Conservation (phyloP, 495 filamentous ascomycete species). For the Delitschia confertaspora region DNA sequence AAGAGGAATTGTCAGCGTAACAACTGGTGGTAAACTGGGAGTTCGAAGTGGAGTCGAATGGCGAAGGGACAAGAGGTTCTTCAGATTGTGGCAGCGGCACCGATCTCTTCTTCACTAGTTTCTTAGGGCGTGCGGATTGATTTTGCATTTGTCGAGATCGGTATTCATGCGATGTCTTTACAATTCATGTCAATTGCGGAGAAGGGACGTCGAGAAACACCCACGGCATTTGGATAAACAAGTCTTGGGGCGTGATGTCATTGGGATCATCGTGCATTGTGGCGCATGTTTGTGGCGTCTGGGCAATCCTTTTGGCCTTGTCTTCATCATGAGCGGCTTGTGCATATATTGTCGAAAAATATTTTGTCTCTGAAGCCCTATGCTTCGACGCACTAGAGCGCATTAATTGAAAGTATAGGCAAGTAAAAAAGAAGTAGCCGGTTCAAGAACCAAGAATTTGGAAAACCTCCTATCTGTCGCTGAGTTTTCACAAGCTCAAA, state of each 20-base stretch:
- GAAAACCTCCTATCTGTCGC: too few species aligned
- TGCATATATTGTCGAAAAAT: too few species aligned
- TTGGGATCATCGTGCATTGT: background rate
- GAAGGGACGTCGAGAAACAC: background rate
- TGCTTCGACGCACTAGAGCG: too few species aligned
- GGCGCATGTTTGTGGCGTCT: slow-evolving; percentile 3
- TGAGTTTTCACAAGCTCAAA: too few species aligned
- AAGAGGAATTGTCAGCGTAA: background rate
- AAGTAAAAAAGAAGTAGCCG: too few species aligned
- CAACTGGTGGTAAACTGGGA: slow-evolving; percentile 13
- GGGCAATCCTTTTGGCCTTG: too few species aligned
- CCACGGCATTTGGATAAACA: slow-evolving; percentile 3
- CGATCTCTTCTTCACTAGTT: slow-evolving; percentile 23
- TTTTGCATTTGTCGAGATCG: slow-evolving; percentile 6
- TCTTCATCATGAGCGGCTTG: too few species aligned
- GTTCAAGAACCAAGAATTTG: too few species aligned
- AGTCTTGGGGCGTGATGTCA: slow-evolving; percentile 12
- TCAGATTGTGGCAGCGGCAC: slow-evolving; percentile 8
- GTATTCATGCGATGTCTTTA: background rate
- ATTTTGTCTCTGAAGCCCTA: too few species aligned
- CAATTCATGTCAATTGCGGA: slow-evolving; percentile 3
- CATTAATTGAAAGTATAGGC: too few species aligned
- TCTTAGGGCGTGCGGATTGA: slow-evolving; percentile 4
- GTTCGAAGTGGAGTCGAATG: slow-evolving; percentile 5
- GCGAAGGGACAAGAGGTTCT: slow-evolving; percentile 2